Conservation (phyloP, 2,329 filamentous ascomycete species). For the Fusarium paranaense region DNA sequence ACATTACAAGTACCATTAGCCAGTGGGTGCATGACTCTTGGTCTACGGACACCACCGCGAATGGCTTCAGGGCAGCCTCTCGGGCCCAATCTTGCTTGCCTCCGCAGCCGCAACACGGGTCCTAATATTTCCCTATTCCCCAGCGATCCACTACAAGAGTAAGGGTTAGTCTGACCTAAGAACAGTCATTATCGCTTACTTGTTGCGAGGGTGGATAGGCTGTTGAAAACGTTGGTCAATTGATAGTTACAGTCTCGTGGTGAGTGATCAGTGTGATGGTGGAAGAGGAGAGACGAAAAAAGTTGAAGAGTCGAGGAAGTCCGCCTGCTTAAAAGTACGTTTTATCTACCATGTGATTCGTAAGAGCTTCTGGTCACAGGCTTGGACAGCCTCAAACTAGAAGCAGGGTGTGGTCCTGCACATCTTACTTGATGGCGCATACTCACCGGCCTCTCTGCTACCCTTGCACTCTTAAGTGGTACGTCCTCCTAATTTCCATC, state of each 20-base stretch:
- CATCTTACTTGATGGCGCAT: background rate
- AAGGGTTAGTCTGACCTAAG: background rate
- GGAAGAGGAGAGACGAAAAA: background rate
- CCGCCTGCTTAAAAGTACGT: background rate
- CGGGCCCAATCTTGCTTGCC: background rate
- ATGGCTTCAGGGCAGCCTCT: background rate
- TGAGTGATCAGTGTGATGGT: background rate
- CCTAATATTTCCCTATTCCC: background rate
- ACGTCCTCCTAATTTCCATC: background rate
- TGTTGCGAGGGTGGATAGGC: background rate
- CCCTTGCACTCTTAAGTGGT: background rate
- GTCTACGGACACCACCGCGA: background rate
- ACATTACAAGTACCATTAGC: background rate
- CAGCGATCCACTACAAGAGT: background rate
- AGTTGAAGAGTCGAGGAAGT: background rate
- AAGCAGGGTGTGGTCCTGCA: background rate
- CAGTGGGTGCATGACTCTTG: background rate
- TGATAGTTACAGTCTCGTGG: background rate
- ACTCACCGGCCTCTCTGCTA: background rate
- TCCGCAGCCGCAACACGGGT: background rate
- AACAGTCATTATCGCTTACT: background rate
- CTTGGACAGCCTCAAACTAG: background rate
- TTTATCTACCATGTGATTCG: background rate
- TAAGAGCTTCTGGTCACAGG: background rate
- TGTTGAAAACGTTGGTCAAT: background rate